Evolutionary conservation across 106 monocot species (phyloP).

Genomic region (Hemerocallis citrina): DNA sequence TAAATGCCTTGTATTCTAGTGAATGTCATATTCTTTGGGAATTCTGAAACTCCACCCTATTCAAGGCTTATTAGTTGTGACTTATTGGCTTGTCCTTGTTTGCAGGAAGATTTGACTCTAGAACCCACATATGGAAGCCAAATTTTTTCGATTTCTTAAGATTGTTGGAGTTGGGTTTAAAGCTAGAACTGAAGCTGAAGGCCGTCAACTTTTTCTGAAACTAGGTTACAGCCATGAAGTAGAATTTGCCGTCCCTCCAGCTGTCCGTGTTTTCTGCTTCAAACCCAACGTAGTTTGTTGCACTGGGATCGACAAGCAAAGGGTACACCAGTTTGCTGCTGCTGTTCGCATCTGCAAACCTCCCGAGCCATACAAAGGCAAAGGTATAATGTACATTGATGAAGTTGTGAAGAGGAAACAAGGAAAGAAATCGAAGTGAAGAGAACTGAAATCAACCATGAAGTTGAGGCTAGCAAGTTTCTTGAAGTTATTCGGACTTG

Average conservation of each 20-base stretch:
- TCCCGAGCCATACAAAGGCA: slow-evolving; percentile 93
- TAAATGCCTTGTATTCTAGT: too few species aligned
- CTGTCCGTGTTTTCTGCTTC: slow-evolving; percentile 89
- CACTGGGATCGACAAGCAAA: slow-evolving; percentile 78
- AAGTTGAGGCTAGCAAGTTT: too few species aligned
- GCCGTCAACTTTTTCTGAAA: slow-evolving; percentile 74
- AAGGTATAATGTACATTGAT: slow-evolving; percentile 87
- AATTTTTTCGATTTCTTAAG: slow-evolving; percentile 84
- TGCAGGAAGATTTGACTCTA: too few species aligned
- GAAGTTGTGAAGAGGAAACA: slow-evolving; percentile 84
- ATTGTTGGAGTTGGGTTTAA: slow-evolving; percentile 90
- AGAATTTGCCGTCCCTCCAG: slow-evolving; percentile 68
- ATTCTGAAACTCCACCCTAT: too few species aligned
- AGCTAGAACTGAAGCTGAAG: slow-evolving; percentile 66
- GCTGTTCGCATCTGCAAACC: slow-evolving; percentile 80
- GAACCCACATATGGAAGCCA: slow-evolving; percentile 65
- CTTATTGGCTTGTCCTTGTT: too few species aligned
- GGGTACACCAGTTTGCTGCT: slow-evolving; percentile 86
- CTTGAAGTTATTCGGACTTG: too few species aligned
- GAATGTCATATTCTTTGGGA: too few species aligned
- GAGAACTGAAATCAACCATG: too few species aligned
- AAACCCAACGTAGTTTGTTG: slow-evolving; percentile 93
- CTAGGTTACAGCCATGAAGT: slow-evolving; percentile 96
- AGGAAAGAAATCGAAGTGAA: slow-evolving; percentile 87
- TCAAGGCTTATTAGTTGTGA: too few species aligned